A percentile compares a stretch with the other conserved stretches of the same genome.
Conservation (phyloP, 176 grass and related monocot genomes). For the Carex scoparia region DNA sequence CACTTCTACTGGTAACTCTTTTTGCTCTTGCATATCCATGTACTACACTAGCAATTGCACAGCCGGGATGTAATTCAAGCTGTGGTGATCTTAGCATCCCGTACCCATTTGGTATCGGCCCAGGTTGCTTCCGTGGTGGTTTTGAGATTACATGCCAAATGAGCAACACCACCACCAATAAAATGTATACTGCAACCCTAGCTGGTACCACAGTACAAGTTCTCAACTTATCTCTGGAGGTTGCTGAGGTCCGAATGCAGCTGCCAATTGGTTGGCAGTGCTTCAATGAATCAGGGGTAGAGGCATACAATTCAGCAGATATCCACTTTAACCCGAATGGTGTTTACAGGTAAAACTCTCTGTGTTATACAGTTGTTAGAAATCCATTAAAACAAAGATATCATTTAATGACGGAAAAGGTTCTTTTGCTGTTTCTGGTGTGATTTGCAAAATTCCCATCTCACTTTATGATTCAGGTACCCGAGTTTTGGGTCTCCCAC, state of each 20-base stretch:
- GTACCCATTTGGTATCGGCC: constrained; percentile 71
- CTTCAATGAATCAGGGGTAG: background rate
- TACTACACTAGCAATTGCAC: constrained; percentile 20
- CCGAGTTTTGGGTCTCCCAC: no score
- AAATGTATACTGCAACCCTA: constrained; percentile 25
- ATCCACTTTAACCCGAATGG: constrained; percentile 31
- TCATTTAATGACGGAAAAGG: no score
- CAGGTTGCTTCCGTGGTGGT: constrained; percentile 23
- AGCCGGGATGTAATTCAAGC: constrained; percentile 16
- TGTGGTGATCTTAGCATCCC: constrained; percentile 37
- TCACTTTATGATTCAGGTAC: no score
- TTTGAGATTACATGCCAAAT: constrained; percentile 31
- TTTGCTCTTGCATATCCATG: background rate
- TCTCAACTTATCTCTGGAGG: constrained; percentile 27
- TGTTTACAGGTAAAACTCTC: background rate
- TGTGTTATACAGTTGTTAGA: background rate
- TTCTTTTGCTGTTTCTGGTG: no score
- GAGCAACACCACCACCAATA: constrained; percentile 4
- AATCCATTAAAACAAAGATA: background rate
- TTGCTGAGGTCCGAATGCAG: constrained; percentile 36
- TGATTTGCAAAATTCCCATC: no score
- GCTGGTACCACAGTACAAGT: constrained; percentile 9
- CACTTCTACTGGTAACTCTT: background rate
- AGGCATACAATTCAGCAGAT: constrained; percentile 11
- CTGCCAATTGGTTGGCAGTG: constrained; percentile 47